A percentile compares a stretch with the other conserved stretches of the same genome.
Evolutionary conservation across 2,329 filamentous ascomycete genomes (phyloP).

Genomic region (Diaporthe sp.): DNA sequence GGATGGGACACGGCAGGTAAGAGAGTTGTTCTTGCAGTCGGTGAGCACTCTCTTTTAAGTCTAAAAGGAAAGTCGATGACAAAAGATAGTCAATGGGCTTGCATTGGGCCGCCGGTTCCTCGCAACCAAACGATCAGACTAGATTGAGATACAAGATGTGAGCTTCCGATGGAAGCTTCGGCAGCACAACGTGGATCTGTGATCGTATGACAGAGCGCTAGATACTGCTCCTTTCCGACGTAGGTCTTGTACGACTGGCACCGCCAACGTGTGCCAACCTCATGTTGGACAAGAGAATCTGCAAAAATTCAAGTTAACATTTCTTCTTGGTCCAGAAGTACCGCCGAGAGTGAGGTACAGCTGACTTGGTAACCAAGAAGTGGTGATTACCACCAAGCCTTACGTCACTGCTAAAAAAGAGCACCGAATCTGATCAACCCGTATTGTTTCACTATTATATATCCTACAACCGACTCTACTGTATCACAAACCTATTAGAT

Average conservation of each 20-base stretch:
- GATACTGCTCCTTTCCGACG: constrained; percentile 8
- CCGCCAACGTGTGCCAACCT: not conserved
- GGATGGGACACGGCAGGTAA: not conserved
- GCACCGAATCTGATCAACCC: not conserved
- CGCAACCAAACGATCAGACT: not conserved
- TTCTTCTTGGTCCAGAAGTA: too few relatives aligned
- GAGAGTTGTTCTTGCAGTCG: not conserved
- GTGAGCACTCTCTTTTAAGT: too few relatives aligned
- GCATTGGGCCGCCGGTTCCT: too few relatives aligned
- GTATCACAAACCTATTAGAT: not conserved
- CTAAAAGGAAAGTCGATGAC: too few relatives aligned
- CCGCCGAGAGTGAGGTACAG: too few relatives aligned
- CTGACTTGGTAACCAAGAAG: not conserved
- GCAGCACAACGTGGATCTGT: constrained; percentile 5
- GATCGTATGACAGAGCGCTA: constrained; percentile 7
- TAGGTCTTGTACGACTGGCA: not conserved
- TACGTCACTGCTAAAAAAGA: not conserved
- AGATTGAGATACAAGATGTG: too few relatives aligned
- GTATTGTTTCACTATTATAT: too few relatives aligned
- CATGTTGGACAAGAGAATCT: not conserved
- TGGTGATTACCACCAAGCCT: not conserved
- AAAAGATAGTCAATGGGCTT: not conserved
- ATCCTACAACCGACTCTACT: not conserved
- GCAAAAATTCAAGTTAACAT: too few relatives aligned
- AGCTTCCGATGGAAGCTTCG: not conserved